Evolutionary conservation across 441 rosid genomes (phyloP).

Genomic region (Corymbia citriodora): DNA sequence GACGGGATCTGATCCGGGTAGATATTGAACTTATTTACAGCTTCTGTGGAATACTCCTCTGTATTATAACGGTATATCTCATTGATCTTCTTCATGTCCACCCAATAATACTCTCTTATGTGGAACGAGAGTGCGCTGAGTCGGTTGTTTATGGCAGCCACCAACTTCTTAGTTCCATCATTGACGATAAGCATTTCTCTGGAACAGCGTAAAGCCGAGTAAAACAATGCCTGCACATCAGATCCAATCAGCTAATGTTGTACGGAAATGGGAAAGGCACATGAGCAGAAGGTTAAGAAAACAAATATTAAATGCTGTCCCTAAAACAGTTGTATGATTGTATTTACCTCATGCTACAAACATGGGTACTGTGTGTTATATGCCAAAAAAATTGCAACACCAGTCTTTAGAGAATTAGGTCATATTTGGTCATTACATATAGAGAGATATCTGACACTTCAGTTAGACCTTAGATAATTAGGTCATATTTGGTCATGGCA

Average conservation of each 20-base stretch:
- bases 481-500: neutral
- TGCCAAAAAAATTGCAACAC: neutral
- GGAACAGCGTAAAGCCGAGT: slow-evolving; percentile 78
- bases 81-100: slow-evolving; percentile 70
- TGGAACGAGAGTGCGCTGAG: slow-evolving; percentile 90
- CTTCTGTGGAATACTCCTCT: slow-evolving; percentile 86
- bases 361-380: neutral
- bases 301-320: neutral
- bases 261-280: neutral
- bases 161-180: slow-evolving; percentile 70
- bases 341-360: neutral
- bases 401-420: neutral
- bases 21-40: slow-evolving; percentile 88
- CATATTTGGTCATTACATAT: neutral
- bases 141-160: slow-evolving; percentile 76
- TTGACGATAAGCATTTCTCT: slow-evolving; percentile 82
- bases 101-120: slow-evolving; percentile 91
- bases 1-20: slow-evolving; percentile 97
- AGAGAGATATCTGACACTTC: neutral
- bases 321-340: neutral
- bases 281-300: neutral
- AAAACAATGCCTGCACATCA: slow-evolving; percentile 60
- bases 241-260: neutral
- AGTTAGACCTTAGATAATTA: neutral
- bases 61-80: slow-evolving; percentile 97